A percentile compares a stretch with the other conserved stretches of the same genome.
phyloP scores from a whole-genome alignment of 2,329 filamentous ascomycete species.

The Monosporascus sp. region DNA sequence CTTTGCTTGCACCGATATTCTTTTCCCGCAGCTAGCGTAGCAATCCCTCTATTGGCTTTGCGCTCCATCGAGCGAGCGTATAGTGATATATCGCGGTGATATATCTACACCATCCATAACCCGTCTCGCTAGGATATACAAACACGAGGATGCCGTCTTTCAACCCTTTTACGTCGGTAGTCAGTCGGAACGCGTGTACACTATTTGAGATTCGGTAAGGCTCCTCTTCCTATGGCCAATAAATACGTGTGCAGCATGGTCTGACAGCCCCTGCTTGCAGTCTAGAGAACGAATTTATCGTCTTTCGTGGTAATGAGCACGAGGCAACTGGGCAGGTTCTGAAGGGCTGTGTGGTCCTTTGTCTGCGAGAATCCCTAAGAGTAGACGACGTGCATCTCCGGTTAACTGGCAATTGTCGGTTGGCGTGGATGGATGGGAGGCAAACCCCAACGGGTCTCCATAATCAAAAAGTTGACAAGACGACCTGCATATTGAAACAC shows the following conservation, averaged over 20 bases:
- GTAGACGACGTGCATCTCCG: conserved; percentile 70
- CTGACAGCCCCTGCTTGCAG: conserved; percentile 35
- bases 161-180: conserved; percentile 50
- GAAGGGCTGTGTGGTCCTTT: conserved; percentile 69
- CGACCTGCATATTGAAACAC: conserved; percentile 59
- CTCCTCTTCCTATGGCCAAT: conserved; percentile 1
- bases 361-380: conserved; percentile 61
- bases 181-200: conserved; percentile 45
- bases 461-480: conserved; percentile 55
- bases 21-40: neutral
- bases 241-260: conserved; percentile 4
- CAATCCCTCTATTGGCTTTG: neutral
- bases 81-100: neutral
- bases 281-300: conserved; percentile 72
- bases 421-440: conserved; percentile 52
- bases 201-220: conserved; percentile 56
- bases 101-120: neutral
- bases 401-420: conserved; percentile 63
- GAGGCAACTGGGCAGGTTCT: conserved; percentile 72
- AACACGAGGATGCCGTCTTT: conserved; percentile 46
- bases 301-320: conserved; percentile 69
- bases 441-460: conserved; percentile 53
- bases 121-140: conserved; percentile 3
- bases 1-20: neutral
- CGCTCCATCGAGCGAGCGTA: conserved; percentile 9